Percentiles rank a stretch among this genome's conserved stretches.
These are phyloP conservation scores for Penicillium bialowiezense DNA, from an alignment of 495 filamentous ascomycete species.

Conservation along the genomic window DNA sequence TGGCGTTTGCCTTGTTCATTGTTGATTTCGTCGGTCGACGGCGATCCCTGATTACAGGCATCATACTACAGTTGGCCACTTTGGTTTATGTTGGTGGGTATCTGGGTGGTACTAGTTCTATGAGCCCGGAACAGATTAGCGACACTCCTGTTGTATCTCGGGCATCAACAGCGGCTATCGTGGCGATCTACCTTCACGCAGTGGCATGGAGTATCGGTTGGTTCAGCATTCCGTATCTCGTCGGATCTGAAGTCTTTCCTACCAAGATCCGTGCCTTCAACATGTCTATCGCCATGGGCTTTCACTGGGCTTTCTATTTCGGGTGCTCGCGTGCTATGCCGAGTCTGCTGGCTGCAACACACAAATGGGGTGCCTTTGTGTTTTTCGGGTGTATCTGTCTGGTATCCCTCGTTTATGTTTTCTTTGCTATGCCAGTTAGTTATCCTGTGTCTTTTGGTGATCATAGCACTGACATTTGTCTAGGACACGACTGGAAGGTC, in stretches of 20 bases:
- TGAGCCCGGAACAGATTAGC: slow-evolving; percentile 11
- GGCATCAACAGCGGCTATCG: slow-evolving; percentile 48
- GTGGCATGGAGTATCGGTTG: slow-evolving; percentile 63
- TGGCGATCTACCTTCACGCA: slow-evolving; percentile 55
- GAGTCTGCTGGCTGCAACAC: slow-evolving; percentile 36
- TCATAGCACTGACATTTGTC: not conserved
- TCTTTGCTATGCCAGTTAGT: slow-evolving; percentile 24
- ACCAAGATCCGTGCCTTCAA: slow-evolving; percentile 32
- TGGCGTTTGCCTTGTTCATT: slow-evolving; percentile 59
- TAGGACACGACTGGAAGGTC: slow-evolving; percentile 25
- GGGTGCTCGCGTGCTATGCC: slow-evolving; percentile 47
- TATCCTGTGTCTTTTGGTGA: not conserved
- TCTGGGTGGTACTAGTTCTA: slow-evolving; percentile 12
- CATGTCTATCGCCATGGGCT: slow-evolving; percentile 27
- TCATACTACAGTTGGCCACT: slow-evolving; percentile 19
- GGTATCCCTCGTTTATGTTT: slow-evolving; percentile 19
- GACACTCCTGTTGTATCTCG: slow-evolving; percentile 8
- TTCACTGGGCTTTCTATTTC: slow-evolving; percentile 64
- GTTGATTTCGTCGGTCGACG: slow-evolving; percentile 64
- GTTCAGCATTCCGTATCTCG: slow-evolving; percentile 63
- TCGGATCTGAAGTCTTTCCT: slow-evolving; percentile 66
- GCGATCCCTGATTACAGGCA: slow-evolving; percentile 38
- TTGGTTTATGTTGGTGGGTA: slow-evolving; percentile 19
- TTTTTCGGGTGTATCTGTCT: slow-evolving; percentile 22
- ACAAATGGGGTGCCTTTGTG: slow-evolving; percentile 23